Percentiles rank a stretch among this genome's conserved stretches.
These are phyloP conservation scores for Alternaria postmessia DNA, from an alignment of 2,329 filamentous ascomycete species.

Conservation along the genomic window DNA sequence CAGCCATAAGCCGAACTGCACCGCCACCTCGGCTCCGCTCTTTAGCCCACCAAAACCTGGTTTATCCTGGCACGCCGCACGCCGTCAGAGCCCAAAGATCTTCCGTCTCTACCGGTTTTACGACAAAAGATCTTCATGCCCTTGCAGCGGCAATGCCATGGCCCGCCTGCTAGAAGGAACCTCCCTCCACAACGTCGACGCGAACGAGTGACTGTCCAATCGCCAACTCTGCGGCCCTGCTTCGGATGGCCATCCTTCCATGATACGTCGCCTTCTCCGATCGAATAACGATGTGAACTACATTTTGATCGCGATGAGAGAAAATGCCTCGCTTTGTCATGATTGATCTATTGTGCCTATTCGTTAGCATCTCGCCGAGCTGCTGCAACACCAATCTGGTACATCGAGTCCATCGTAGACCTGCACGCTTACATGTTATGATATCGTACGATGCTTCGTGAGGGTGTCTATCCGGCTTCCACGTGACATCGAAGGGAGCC, in stretches of 20 bases:
- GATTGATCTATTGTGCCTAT: neutral
- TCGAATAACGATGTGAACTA: slow-evolving; percentile 14
- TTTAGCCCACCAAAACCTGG: slow-evolving; percentile 12
- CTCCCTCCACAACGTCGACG: slow-evolving; percentile 10
- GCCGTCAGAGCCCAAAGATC: slow-evolving; percentile 19
- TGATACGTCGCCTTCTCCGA: slow-evolving; percentile 28
- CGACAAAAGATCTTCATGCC: slow-evolving; percentile 30
- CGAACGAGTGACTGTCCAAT: slow-evolving; percentile 25
- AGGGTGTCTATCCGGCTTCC: neutral
- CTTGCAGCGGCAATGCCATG: slow-evolving; percentile 44
- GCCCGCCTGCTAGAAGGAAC: slow-evolving; percentile 43
- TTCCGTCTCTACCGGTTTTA: slow-evolving; percentile 22
- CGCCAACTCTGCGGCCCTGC: slow-evolving; percentile 6
- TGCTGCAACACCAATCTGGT: neutral
- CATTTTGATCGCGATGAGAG: slow-evolving; percentile 1
- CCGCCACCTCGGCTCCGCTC: slow-evolving; percentile 18
- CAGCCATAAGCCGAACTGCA: slow-evolving; percentile 15
- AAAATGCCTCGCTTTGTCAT: neutral
- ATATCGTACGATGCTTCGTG: neutral
- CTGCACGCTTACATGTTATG: neutral
- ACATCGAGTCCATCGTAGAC: neutral
- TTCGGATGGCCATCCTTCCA: slow-evolving; percentile 28
- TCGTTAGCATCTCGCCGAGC: neutral
- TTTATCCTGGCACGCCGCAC: slow-evolving; percentile 8
- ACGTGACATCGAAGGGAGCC: neutral